Conservation (phyloP, 169 alveolate genomes). For the Plasmodium vivax region DNA sequence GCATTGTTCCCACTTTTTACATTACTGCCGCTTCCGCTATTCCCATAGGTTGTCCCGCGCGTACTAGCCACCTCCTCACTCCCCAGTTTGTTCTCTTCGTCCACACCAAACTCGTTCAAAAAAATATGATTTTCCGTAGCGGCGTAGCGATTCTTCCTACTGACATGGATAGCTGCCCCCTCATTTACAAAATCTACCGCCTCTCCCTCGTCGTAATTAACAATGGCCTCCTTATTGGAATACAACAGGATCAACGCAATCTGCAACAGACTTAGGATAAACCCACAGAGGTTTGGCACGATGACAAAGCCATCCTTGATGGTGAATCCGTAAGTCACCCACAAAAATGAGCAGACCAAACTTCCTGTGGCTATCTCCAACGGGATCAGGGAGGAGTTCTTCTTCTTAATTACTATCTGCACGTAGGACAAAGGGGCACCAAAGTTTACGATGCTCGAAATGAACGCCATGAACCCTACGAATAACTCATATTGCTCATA, state of each 20-base stretch:
- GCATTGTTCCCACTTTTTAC: neutral
- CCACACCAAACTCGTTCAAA: constrained; percentile 27
- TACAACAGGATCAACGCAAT: constrained; percentile 29
- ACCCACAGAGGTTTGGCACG: constrained; percentile 81
- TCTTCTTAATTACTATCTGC: constrained; percentile 75
- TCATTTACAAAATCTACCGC: neutral
- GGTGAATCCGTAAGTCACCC: constrained; percentile 83
- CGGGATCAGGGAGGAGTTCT: constrained; percentile 82
- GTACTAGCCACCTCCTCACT: neutral
- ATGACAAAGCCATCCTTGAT: constrained; percentile 81
- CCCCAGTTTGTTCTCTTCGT: neutral
- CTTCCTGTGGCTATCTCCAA: constrained; percentile 82
- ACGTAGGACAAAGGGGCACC: constrained; percentile 81
- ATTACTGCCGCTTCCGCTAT: neutral
- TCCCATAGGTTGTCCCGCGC: neutral
- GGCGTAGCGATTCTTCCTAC: neutral
- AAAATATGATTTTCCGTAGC: constrained; percentile 12
- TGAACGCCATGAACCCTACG: constrained; percentile 39
- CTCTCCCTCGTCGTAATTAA: neutral
- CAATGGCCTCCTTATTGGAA: constrained; percentile 17
- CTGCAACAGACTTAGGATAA: constrained; percentile 46
- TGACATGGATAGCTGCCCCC: neutral
- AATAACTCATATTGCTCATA: constrained; percentile 53
- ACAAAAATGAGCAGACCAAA: constrained; percentile 79
- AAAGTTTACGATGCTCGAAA: constrained; percentile 46